Evolutionary conservation across 2,329 filamentous ascomycete genomes (phyloP).

Genomic region (Neurospora sp.): DNA sequence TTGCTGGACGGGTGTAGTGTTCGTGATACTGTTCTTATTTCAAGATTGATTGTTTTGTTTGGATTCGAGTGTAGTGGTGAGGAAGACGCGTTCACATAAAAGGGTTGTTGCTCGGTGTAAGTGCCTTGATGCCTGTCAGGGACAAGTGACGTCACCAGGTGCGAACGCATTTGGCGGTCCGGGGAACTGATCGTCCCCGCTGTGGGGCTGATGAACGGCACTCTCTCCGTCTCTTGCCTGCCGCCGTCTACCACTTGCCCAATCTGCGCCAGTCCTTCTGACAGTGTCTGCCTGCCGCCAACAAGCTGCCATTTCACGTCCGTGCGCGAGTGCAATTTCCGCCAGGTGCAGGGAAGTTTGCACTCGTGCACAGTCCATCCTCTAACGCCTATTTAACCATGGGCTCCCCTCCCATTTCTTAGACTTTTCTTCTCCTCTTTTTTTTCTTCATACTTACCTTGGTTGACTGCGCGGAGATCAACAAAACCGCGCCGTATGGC

Average conservation of each 20-base stretch:
- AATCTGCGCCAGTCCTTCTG: neutral
- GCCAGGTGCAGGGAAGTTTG: neutral
- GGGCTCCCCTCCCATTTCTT: neutral
- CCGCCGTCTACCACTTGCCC: neutral
- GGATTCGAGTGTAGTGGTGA: neutral
- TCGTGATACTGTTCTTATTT: neutral
- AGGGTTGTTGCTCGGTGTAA: neutral
- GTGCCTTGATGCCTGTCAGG: neutral
- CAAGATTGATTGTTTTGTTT: neutral
- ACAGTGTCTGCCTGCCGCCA: neutral
- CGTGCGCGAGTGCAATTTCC: neutral
- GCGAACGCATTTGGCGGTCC: neutral
- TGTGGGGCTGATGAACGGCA: neutral
- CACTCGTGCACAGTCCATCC: slow-evolving; percentile 9
- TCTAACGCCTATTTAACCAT: slow-evolving; percentile 1
- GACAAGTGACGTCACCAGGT: neutral
- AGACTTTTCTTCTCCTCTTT: slow-evolving; percentile 5
- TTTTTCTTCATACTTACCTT: slow-evolving; percentile 15
- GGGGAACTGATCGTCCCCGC: neutral
- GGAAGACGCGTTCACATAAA: neutral
- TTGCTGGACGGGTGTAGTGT: neutral
- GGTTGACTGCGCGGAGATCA: slow-evolving; percentile 12
- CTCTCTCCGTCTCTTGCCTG: neutral
- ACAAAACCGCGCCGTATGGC: slow-evolving; percentile 8
- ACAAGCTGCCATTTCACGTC: neutral